Evolutionary conservation across 768 basidiomycete species (phyloP).

Genomic region (Rhodotorula kratochvilovae): DNA sequence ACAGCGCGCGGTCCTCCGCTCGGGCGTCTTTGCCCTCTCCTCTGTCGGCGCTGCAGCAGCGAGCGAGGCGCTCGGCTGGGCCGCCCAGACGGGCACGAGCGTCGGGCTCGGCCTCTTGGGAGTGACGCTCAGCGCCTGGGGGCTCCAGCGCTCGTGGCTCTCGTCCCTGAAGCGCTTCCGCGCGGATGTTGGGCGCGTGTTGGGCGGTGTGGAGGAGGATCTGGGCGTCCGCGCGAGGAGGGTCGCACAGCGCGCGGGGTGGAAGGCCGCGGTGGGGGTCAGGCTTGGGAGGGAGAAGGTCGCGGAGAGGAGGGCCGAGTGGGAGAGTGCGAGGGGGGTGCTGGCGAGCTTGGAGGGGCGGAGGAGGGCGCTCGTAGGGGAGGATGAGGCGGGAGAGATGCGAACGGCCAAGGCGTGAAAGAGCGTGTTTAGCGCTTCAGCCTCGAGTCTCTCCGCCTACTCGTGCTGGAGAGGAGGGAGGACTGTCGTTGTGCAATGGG

Average conservation of each 20-base stretch:
- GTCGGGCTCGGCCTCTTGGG: constrained; percentile 32
- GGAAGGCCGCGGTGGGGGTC: not conserved
- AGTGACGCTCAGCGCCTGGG: constrained; percentile 27
- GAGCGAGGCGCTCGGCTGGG: not conserved
- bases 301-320: not conserved
- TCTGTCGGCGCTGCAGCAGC: not conserved
- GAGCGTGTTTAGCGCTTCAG: not conserved
- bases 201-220: constrained; percentile 32
- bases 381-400: not conserved
- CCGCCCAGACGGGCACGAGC: constrained; percentile 17
- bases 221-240: constrained; percentile 16
- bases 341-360: not conserved
- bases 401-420: not conserved
- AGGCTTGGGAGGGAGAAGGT: not conserved
- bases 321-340: not conserved
- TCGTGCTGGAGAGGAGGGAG: too few relatives aligned
- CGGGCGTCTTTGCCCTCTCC: not conserved
- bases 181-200: constrained; percentile 29
- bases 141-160: constrained; percentile 39
- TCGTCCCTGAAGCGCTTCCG: constrained; percentile 34
- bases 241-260: not conserved
- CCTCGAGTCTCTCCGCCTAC: not conserved
- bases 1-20: constrained; percentile 25
- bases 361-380: not conserved
- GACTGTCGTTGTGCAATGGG: too few relatives aligned